Conservation (phyloP, 306 rosid genomes). For the Pueraria montana region DNA sequence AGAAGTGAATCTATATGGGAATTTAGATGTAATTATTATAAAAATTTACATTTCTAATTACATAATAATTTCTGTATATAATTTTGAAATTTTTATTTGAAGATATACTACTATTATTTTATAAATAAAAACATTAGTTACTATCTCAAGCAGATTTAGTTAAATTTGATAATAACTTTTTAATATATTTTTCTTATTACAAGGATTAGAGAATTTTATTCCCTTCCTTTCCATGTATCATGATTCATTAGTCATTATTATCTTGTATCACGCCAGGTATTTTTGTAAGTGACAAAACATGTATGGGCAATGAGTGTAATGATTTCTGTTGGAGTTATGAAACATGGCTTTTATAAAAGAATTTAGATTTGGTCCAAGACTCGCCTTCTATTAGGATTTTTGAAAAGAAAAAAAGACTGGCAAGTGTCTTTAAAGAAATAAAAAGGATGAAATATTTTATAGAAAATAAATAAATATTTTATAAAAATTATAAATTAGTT, state of each 20-base stretch:
- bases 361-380: background rate
- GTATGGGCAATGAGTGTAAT: background rate
- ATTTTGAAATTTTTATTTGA: too few relatives aligned
- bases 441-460: background rate
- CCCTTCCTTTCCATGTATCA: background rate
- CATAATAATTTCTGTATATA: too few relatives aligned
- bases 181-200: too few relatives aligned
- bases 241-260: constrained; percentile 10
- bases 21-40: too few relatives aligned
- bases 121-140: too few relatives aligned
- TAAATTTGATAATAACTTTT: too few relatives aligned
- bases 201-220: too few relatives aligned
- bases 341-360: background rate
- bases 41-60: too few relatives aligned
- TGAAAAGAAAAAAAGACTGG: background rate
- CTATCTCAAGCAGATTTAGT: too few relatives aligned
- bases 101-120: too few relatives aligned
- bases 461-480: background rate
- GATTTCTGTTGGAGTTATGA: background rate
- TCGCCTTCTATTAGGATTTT: background rate
- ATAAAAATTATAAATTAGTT: too few relatives aligned
- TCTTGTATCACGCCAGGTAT: background rate
- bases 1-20: too few relatives aligned
- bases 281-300: background rate
- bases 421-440: background rate